A percentile compares a stretch with the other conserved stretches of the same genome.
Conservation (phyloP, 1,284 basidiomycete species). For the Cystobasidium sp. region DNA sequence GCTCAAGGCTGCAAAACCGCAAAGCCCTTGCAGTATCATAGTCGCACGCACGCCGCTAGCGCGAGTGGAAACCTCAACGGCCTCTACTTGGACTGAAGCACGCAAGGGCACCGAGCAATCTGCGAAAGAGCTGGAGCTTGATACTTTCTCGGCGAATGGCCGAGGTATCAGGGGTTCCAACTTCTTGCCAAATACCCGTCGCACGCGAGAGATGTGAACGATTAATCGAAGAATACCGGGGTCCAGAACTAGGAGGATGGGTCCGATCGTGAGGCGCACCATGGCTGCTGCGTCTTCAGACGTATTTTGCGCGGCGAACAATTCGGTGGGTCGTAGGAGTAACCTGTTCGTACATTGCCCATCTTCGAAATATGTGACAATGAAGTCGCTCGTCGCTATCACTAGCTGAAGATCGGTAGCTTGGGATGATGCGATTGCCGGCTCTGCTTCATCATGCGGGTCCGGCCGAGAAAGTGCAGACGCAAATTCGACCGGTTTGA, state of each 20-base stretch:
- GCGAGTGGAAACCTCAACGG: slow-evolving; percentile 23
- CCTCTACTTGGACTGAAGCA: not conserved
- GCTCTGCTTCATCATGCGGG: not conserved
- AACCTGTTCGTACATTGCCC: slow-evolving; percentile 36
- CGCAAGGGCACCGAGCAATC: slow-evolving; percentile 8
- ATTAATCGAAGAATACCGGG: slow-evolving; percentile 29
- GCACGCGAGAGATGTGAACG: slow-evolving; percentile 25
- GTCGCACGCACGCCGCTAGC: slow-evolving; percentile 24
- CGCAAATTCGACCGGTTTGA: slow-evolving; percentile 6
- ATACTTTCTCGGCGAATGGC: not conserved
- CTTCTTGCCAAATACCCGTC: slow-evolving; percentile 18
- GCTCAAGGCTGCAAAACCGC: not conserved
- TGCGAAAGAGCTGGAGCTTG: not conserved
- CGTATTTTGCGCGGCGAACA: slow-evolving; percentile 16
- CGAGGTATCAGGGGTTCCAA: slow-evolving; percentile 31
- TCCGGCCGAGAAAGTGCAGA: not conserved
- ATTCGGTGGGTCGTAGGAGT: slow-evolving; percentile 30
- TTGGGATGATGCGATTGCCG: not conserved
- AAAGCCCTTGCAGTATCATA: not conserved
- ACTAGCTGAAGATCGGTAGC: slow-evolving; percentile 8
- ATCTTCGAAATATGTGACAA: slow-evolving; percentile 39
- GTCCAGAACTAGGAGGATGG: slow-evolving; percentile 9
- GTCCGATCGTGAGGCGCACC: slow-evolving; percentile 14
- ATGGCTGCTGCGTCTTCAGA: not conserved
- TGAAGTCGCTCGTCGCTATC: slow-evolving; percentile 11